A percentile compares a stretch with the other conserved stretches of the same genome.
Conservation (phyloP, 1,139 yeast genomes). For the Scheffersomyces titani region DNA sequence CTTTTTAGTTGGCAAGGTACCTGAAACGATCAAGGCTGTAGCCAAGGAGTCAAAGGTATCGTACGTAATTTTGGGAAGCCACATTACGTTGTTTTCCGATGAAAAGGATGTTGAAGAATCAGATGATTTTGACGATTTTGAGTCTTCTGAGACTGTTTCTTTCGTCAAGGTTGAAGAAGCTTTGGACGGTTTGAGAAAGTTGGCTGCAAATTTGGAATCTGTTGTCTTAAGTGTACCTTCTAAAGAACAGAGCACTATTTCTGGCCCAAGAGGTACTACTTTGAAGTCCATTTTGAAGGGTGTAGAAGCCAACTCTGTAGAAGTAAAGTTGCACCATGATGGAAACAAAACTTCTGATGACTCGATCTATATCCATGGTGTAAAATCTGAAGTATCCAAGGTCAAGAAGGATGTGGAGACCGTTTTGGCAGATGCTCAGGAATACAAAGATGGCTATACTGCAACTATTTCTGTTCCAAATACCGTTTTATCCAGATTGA, state of each 20-base stretch:
- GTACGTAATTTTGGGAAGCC: constrained; percentile 53
- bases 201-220: constrained; percentile 57
- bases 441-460: constrained; percentile 57
- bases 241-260: constrained; percentile 57
- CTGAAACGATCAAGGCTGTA: constrained; percentile 42
- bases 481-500: constrained; percentile 70
- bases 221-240: constrained; percentile 53
- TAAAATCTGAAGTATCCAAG: constrained; percentile 53
- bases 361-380: constrained; percentile 65
- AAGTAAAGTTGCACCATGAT: constrained; percentile 42
- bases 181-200: constrained; percentile 57
- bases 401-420: constrained; percentile 55
- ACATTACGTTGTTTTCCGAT: constrained; percentile 42
- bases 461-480: constrained; percentile 61
- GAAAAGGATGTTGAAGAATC: constrained; percentile 18
- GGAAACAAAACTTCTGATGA: constrained; percentile 46
- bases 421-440: constrained; percentile 64
- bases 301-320: constrained; percentile 41
- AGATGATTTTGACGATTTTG: constrained; percentile 40
- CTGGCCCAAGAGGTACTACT: constrained; percentile 61
- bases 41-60: constrained; percentile 53
- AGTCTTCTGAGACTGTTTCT: constrained; percentile 20
- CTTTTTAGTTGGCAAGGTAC: constrained; percentile 59
- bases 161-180: constrained; percentile 51
- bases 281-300: constrained; percentile 49